Conservation (phyloP, 2,329 filamentous ascomycete species). For the Hymenoscyphus infarciens region DNA sequence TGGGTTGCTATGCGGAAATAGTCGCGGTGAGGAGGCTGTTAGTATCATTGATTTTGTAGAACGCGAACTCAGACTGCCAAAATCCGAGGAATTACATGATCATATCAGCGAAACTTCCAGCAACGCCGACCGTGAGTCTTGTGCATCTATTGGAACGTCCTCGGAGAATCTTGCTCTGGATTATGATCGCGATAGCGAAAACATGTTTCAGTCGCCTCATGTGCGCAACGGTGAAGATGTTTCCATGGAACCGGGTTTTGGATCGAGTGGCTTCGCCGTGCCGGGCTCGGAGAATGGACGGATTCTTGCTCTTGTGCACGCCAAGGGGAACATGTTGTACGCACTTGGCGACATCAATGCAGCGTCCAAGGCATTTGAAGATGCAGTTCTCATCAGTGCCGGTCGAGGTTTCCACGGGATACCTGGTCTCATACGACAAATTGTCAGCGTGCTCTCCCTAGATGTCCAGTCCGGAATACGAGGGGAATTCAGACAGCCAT, state of each 20-base stretch:
- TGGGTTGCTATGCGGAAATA: conserved; percentile 76
- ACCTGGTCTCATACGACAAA: conserved; percentile 71
- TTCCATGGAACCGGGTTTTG: conserved; percentile 48
- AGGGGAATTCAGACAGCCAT: conserved; percentile 20
- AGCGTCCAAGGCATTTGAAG: conserved; percentile 88
- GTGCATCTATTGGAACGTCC: conserved; percentile 24
- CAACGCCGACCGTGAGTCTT: conserved; percentile 40
- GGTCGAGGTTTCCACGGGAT: conserved; percentile 69
- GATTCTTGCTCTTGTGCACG: conserved; percentile 89
- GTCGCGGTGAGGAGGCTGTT: conserved; percentile 80
- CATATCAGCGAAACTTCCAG: conserved; percentile 57
- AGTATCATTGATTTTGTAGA: conserved; percentile 85
- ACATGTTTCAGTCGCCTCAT: conserved; percentile 19
- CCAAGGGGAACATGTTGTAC: conserved; percentile 98
- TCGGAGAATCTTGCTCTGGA: conserved; percentile 31
- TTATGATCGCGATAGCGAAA: conserved; percentile 31
- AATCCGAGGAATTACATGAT: conserved; percentile 48
- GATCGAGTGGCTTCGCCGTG: conserved; percentile 79
- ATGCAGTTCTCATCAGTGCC: conserved; percentile 84
- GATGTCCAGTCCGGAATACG: conserved; percentile 40
- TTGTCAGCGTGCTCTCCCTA: conserved; percentile 66
- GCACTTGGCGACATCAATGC: conserved; percentile 75
- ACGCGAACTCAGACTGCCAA: conserved; percentile 56
- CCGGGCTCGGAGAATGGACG: conserved; percentile 85
- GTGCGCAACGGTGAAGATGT: conserved; percentile 22